Evolutionary conservation across 2,329 filamentous ascomycete species (phyloP).

Genomic region (Xylaria sp.): DNA sequence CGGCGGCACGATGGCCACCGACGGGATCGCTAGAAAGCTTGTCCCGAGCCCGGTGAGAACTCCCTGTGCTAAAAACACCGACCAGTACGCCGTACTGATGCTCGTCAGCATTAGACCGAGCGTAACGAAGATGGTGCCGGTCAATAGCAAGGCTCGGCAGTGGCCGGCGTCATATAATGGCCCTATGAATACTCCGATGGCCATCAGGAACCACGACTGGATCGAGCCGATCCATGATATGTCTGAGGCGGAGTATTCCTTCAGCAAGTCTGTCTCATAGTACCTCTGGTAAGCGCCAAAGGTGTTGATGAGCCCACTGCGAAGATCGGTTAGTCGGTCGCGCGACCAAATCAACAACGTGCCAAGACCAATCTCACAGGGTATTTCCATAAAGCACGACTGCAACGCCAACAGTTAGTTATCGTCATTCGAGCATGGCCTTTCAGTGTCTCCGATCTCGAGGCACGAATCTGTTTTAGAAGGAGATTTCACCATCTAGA

Average conservation of each 20-base stretch:
- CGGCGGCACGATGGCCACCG: slow-evolving; percentile 31
- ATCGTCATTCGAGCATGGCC: neutral
- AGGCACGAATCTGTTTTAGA: neutral
- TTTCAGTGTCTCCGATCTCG: neutral
- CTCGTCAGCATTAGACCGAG: slow-evolving; percentile 35
- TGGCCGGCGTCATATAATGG: slow-evolving; percentile 48
- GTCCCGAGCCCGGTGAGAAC: slow-evolving; percentile 32
- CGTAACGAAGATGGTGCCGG: slow-evolving; percentile 39
- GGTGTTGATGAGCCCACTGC: slow-evolving; percentile 42
- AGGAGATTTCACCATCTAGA: neutral
- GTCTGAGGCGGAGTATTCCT: slow-evolving; percentile 37
- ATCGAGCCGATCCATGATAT: slow-evolving; percentile 48
- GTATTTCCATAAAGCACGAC: slow-evolving; percentile 31
- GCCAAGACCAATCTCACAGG: slow-evolving; percentile 20
- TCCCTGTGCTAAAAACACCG: slow-evolving; percentile 33
- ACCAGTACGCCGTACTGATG: slow-evolving; percentile 28
- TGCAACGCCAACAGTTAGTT: neutral
- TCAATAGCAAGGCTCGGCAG: slow-evolving; percentile 41
- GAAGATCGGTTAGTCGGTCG: slow-evolving; percentile 1
- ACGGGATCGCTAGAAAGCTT: slow-evolving; percentile 31
- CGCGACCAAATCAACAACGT: neutral
- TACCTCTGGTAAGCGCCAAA: slow-evolving; percentile 48
- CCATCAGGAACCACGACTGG: slow-evolving; percentile 47
- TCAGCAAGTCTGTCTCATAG: slow-evolving; percentile 39
- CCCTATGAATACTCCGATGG: slow-evolving; percentile 46